phyloP scores from a whole-genome alignment of 768 basidiomycete species.

The Daedalea quercina region DNA sequence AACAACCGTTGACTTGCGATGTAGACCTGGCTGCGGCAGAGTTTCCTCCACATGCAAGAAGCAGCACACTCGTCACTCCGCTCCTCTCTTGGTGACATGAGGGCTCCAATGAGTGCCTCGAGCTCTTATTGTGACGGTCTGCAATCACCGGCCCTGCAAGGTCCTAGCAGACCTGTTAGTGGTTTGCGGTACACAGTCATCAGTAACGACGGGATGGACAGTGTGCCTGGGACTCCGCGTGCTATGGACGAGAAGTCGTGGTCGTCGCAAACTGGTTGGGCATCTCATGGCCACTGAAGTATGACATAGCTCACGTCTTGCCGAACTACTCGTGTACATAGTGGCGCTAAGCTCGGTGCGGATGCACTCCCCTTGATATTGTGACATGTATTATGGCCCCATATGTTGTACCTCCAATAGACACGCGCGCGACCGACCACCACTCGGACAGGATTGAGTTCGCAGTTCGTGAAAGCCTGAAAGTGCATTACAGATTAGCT shows the following conservation, averaged over 20 bases:
- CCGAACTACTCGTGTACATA: too few species aligned
- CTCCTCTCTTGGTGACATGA: conserved; percentile 31
- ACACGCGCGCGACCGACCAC: too few species aligned
- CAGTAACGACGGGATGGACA: conserved; percentile 35
- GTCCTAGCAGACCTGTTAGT: conserved; percentile 36
- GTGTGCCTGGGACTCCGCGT: conserved; percentile 24
- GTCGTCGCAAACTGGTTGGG: not conserved
- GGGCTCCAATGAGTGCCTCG: not conserved
- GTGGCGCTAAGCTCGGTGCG: too few species aligned
- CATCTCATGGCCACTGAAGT: too few species aligned
- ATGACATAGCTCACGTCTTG: too few species aligned
- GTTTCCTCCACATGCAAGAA: conserved; percentile 73
- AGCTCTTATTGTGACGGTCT: conserved; percentile 43
- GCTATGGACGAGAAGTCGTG: conserved; percentile 26
- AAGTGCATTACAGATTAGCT: too few species aligned
- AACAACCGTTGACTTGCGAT: not conserved
- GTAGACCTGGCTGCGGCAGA: conserved; percentile 75
- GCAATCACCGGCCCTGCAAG: conserved; percentile 45
- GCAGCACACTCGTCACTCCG: conserved; percentile 62
- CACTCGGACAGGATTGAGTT: too few species aligned
- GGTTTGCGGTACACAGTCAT: conserved; percentile 48
- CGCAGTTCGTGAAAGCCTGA: too few species aligned
- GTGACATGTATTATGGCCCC: too few species aligned
- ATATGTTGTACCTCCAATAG: too few species aligned
- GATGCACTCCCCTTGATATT: too few species aligned